Evolutionary conservation across 345 rosid species (phyloP).

Genomic region (Ceriops tagal): DNA sequence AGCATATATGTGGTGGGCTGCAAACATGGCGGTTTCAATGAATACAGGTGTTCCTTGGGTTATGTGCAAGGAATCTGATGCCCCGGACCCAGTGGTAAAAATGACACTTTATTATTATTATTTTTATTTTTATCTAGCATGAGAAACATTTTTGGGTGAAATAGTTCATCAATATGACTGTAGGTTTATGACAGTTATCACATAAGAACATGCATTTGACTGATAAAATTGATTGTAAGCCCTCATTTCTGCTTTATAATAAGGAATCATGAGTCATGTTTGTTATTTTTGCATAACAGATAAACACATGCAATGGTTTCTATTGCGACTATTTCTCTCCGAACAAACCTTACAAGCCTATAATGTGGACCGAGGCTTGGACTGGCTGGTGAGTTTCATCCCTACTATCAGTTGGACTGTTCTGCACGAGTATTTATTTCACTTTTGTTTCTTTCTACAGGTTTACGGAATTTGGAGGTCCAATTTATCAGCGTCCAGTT

Average conservation of each 20-base stretch:
- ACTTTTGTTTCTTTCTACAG: slow-evolving; percentile 5
- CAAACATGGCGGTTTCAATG: slow-evolving; percentile 22
- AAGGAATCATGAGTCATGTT: background rate
- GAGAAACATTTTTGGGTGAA: too few relatives aligned
- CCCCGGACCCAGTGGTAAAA: slow-evolving; percentile 26
- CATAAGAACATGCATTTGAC: background rate
- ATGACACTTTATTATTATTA: background rate
- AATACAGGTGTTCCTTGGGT: slow-evolving; percentile 34
- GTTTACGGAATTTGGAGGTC: slow-evolving; percentile 31
- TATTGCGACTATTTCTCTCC: slow-evolving; percentile 31
- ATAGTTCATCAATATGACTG: too few relatives aligned
- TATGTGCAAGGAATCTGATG: slow-evolving; percentile 37
- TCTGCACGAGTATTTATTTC: background rate
- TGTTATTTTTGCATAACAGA: slow-evolving; percentile 9
- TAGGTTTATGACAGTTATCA: too few relatives aligned
- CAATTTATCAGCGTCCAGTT: slow-evolving; percentile 25
- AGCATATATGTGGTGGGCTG: slow-evolving; percentile 31
- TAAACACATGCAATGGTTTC: slow-evolving; percentile 32
- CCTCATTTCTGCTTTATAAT: background rate
- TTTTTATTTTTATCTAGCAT: background rate
- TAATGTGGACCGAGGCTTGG: slow-evolving; percentile 38
- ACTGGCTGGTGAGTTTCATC: slow-evolving; percentile 21
- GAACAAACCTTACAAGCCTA: slow-evolving; percentile 31
- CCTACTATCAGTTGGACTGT: background rate
- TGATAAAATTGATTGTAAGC: background rate